phyloP scores from a whole-genome alignment of 2,329 filamentous ascomycete genomes.

The Aspergillus sergii region DNA sequence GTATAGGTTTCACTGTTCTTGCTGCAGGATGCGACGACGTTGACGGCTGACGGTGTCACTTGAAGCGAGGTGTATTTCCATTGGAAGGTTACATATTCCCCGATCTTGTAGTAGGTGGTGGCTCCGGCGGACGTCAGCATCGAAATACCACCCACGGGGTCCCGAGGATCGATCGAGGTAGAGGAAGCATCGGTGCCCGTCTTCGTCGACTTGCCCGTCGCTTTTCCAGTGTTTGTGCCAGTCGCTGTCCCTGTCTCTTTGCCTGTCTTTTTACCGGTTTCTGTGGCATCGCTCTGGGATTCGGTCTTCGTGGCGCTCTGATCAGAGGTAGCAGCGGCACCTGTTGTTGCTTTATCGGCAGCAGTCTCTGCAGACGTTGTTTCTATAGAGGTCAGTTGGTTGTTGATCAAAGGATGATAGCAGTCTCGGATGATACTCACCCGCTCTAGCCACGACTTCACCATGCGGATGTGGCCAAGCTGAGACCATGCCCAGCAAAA shows the following conservation, averaged over 20 bases:
- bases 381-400: conserved; percentile 6
- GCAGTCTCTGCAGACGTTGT: conserved; percentile 21
- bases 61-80: conserved; percentile 71
- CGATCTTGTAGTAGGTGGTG: conserved; percentile 65
- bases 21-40: conserved; percentile 64
- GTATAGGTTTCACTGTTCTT: conserved; percentile 64
- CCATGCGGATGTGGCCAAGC: conserved; percentile 33
- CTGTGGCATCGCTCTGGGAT: conserved; percentile 18
- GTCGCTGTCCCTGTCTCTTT: conserved; percentile 18
- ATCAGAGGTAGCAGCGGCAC: conserved; percentile 15
- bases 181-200: conserved; percentile 26
- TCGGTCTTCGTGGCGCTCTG: conserved; percentile 19
- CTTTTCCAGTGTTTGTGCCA: neutral
- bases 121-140: conserved; percentile 60
- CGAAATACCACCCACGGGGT: conserved; percentile 61
- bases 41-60: conserved; percentile 60
- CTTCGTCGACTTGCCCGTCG: conserved; percentile 21
- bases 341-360: conserved; percentile 24
- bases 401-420: conserved; percentile 3
- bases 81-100: conserved; percentile 62
- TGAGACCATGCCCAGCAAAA: conserved; percentile 34
- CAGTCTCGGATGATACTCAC: conserved; percentile 22
- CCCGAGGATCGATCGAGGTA: conserved; percentile 54
- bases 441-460: conserved; percentile 26
- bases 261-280: conserved; percentile 20